Base-by-base conservation (phyloP, 164 flowering plant genomes). In the Amborella trichopoda region DNA sequence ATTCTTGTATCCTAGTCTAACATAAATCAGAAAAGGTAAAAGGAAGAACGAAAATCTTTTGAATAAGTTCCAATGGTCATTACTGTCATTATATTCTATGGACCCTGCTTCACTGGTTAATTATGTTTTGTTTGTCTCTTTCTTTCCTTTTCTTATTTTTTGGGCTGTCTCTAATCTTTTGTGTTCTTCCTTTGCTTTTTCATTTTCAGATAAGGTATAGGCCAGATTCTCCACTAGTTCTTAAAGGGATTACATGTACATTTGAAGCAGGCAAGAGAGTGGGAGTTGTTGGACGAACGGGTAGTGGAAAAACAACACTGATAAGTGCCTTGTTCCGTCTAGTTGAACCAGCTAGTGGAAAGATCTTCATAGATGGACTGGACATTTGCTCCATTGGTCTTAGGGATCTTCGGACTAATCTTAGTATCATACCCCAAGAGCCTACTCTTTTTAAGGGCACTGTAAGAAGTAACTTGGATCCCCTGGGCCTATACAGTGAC, bases 271-370 rank as follows among this genome's bases (percentile, higher is more conserved):
- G 90, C 47, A 71, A 59, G 9, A 68, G 83, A 61, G 78, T 83
- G 10, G 97, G 97, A 46, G 73, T 90, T n/a, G 98, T 90, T 14
- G 97, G 95, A 54, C 68, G 97, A 52, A 90, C 97, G 0, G 95
- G 97, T 58, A 85, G 95, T 46, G 96, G 96, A 26, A 90, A 90
- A 59, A 71, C 85, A 4, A 83, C 95, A 4, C 59, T 90, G 14
- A 74, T 86, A 23, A 73, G 83, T 50, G 95, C 98, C 34, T 56
- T 86, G 62, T 81, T 90, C 54, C 83, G 96, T 14, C 45, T 81
- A 14, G 91, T 86, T 2, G 98, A 90, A 56, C 91, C 95, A 3
- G 62, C 41, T 8, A 61, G 76, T 23, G 98, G 98, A 22, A 58
- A 43, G 39, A 81, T 90, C 49, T 32, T 79, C 8, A 61, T 90